phyloP scores from a whole-genome alignment of 192 early-diverging fungal genomes.

The Pecoramyces ruminantium region DNA sequence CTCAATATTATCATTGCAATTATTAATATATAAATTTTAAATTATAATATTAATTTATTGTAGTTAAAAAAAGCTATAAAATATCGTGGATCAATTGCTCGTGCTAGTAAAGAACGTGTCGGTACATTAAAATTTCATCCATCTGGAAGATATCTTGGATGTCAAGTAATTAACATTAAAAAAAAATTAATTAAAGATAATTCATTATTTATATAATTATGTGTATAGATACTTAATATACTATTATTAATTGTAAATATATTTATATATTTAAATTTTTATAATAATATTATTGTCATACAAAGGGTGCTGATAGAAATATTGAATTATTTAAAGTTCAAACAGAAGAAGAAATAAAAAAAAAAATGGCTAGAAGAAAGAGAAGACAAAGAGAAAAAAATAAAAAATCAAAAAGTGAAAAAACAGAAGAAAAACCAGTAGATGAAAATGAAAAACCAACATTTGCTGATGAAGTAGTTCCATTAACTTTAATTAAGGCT shows the following conservation, averaged over 20 bases:
- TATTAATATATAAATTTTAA: too few relatives aligned
- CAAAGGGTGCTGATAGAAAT: conserved; percentile 44
- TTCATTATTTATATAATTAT: too few relatives aligned
- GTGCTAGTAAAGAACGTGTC: conserved; percentile 66
- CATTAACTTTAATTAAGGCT: conserved; percentile 52
- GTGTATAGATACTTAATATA: too few relatives aligned
- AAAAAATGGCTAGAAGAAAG: conserved; percentile 62
- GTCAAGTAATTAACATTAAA: conserved; percentile 14
- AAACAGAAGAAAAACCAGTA: conserved; percentile 13
- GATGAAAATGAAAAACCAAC: conserved; percentile 29
- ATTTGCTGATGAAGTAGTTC: conserved; percentile 59
- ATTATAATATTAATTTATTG: too few relatives aligned
- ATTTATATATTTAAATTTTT: too few relatives aligned
- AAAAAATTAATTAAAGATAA: too few relatives aligned
- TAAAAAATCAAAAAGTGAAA: conserved; percentile 21
- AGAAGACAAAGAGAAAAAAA: conserved; percentile 62
- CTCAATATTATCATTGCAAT: too few relatives aligned
- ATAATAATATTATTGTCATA: too few relatives aligned
- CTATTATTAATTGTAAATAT: too few relatives aligned
- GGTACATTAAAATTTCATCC: conserved; percentile 62
- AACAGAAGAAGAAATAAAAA: conserved; percentile 60
- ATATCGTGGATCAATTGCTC: conserved; percentile 53
- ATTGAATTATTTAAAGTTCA: conserved; percentile 74
- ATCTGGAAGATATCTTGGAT: conserved; percentile 57
- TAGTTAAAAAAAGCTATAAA: conserved; percentile 45